A percentile compares a stretch with the other conserved stretches of the same genome.
Evolutionary conservation across 768 basidiomycete species (phyloP).

Genomic region (Gautieria morchelliformis): DNA sequence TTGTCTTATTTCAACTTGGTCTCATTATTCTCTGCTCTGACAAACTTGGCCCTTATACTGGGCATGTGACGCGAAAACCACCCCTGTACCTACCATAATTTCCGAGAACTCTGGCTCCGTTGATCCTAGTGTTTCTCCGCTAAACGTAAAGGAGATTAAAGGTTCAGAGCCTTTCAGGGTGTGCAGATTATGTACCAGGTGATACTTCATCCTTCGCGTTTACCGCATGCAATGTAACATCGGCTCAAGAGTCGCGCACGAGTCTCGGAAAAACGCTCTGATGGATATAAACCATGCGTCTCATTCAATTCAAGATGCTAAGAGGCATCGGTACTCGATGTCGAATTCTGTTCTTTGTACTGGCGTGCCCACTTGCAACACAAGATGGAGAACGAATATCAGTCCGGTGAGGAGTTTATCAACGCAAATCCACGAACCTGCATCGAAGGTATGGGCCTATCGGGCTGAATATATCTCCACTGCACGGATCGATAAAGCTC

Average conservation of each 20-base stretch:
- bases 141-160: not conserved
- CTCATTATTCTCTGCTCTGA: not conserved
- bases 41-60: not conserved
- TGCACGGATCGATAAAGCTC: slow-evolving; percentile 18
- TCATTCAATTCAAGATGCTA: not conserved
- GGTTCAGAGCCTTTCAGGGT: not conserved
- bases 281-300: not conserved
- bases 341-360: slow-evolving; percentile 24
- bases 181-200: no score
- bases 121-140: slow-evolving; percentile 7
- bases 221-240: not conserved
- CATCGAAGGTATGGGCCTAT: slow-evolving; percentile 71
- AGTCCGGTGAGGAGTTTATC: not conserved
- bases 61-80: not conserved
- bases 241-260: not conserved
- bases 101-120: no score
- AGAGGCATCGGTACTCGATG: not conserved
- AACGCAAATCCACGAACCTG: slow-evolving; percentile 35
- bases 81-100: not conserved
- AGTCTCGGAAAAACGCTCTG: not conserved
- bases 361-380: slow-evolving; percentile 40
- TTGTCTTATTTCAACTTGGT: not conserved
- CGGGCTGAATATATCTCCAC: slow-evolving; percentile 52
- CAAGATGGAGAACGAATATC: not conserved
- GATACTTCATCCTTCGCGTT: no score